phyloP scores from a whole-genome alignment of 2,329 filamentous ascomycete species.

The Exophiala aquamarina region DNA sequence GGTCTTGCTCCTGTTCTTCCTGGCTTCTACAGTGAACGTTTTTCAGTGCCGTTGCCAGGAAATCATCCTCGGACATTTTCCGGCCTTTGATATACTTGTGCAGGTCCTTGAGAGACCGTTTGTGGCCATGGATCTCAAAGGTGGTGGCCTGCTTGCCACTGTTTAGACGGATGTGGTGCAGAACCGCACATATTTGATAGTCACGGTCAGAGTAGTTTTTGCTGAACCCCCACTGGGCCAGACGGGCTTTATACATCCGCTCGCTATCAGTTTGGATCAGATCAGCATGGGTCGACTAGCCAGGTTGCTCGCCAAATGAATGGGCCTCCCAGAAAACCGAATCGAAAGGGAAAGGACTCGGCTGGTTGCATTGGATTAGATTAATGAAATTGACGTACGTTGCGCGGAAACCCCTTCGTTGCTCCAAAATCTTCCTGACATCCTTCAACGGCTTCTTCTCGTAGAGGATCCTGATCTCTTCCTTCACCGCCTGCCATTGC shows the following conservation, averaged over 20 bases:
- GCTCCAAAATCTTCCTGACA: constrained; percentile 24
- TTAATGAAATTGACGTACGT: constrained; percentile 23
- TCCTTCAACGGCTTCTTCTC: constrained; percentile 25
- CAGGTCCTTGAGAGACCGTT: constrained; percentile 26
- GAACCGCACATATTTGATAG: constrained; percentile 27
- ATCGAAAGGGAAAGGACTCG: constrained; percentile 3
- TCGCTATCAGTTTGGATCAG: constrained; percentile 12
- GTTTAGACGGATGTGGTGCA: constrained; percentile 24
- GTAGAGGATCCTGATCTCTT: constrained; percentile 25
- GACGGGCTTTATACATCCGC: constrained; percentile 26
- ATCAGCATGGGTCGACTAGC: constrained; percentile 4
- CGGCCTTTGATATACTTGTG: constrained; percentile 29
- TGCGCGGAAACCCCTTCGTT: constrained; percentile 26
- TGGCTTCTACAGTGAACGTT: constrained; percentile 14
- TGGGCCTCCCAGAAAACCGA: no score
- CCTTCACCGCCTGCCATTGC: constrained; percentile 26
- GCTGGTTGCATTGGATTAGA: constrained; percentile 5
- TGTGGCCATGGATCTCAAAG: constrained; percentile 28
- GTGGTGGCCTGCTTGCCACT: constrained; percentile 23
- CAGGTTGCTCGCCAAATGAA: no score
- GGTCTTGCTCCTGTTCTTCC: constrained; percentile 14
- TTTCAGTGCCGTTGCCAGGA: constrained; percentile 22
- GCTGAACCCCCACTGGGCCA: constrained; percentile 27
- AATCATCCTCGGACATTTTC: constrained; percentile 28
- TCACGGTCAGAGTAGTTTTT: constrained; percentile 31